Evolutionary conservation across 1,284 basidiomycete species (phyloP), one percentile per base, ranked within the genome.

Genomic region (Trichosporon faecale): DNA sequence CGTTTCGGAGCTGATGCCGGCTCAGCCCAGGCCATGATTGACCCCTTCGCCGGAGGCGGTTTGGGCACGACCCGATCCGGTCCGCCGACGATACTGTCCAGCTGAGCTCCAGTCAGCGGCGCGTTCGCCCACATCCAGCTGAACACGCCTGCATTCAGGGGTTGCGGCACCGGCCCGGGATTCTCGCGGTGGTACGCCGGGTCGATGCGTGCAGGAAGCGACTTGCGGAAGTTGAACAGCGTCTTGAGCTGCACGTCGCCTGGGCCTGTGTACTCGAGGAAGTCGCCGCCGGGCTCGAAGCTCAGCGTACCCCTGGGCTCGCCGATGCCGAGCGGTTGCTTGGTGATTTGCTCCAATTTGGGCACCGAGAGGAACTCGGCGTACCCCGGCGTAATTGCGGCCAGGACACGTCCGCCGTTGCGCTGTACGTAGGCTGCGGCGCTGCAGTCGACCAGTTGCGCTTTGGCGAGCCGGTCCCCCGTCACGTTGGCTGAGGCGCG

Each of bases 361-460:
- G 92, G 92, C 9, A 93, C 83, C 0, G 91, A 89, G 82, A 92
- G 93, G 12, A 89, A 85, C 6, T 89, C 80, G 0, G 85, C 88
- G 27, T 87, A 82, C 7, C 86, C 75, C 66, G 88, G 88, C 0
- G 89, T 91, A 72, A 90, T 86, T 16, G 87, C 88, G 16, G 91
- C 88, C 21, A 93, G 80, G 0, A 88, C 89, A 73, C 85, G 79
- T 67, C 85, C 79, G 66, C 89, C 86, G 66, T 90, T 87, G 4
- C 91, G 89, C 14, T 85, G 88, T 6, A 92, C 80, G 72, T 90
- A 87, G 3, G 86, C 81, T 40, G 85, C 84, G 64, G 85, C 86
- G 67, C 86, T 85, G 0, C 87, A 87, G 16, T 76, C 76, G n/a
- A 68, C 67, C 25, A 91, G 87, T 52, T 88, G 87, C 5, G 82